phyloP scores from a whole-genome alignment of 2,329 filamentous ascomycete species.

The Eutypa lata region DNA sequence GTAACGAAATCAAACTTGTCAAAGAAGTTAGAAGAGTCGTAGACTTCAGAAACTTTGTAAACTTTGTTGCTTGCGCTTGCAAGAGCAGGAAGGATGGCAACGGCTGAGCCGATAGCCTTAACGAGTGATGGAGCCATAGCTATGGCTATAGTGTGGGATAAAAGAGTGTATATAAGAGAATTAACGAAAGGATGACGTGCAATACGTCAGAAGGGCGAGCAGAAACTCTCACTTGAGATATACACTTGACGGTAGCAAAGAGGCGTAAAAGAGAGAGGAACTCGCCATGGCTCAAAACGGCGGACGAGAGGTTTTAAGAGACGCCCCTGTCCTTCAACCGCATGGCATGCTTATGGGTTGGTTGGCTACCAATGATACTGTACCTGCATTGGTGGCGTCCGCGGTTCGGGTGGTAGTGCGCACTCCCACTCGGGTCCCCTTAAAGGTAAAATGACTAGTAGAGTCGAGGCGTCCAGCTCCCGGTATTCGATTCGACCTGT shows the following conservation, averaged over 20 bases:
- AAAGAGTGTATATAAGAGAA: constrained; percentile 23
- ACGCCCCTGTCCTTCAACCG: not conserved
- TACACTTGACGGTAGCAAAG: constrained; percentile 18
- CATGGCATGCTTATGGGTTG: not conserved
- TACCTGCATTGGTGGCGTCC: not conserved
- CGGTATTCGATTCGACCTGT: not conserved
- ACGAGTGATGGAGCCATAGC: constrained; percentile 40
- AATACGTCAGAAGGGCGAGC: constrained; percentile 41
- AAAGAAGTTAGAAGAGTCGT: constrained; percentile 44
- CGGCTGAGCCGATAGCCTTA: constrained; percentile 34
- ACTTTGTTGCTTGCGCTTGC: constrained; percentile 29
- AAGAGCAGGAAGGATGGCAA: constrained; percentile 32
- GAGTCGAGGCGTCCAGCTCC: no score
- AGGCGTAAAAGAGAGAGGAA: constrained; percentile 11
- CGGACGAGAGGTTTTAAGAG: not conserved
- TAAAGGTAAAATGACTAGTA: not conserved
- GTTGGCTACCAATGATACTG: not conserved
- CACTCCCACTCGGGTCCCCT: no score
- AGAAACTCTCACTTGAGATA: constrained; percentile 27
- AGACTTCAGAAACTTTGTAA: constrained; percentile 38
- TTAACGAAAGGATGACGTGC: constrained; percentile 42
- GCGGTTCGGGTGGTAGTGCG: not conserved
- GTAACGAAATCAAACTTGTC: constrained; percentile 43
- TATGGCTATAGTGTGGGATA: constrained; percentile 23
- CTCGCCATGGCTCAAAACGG: constrained; percentile 1